A percentile compares a stretch with the other conserved stretches of the same genome.
phyloP scores from a whole-genome alignment of 345 rosid species.

The Citrus trifoliata region DNA sequence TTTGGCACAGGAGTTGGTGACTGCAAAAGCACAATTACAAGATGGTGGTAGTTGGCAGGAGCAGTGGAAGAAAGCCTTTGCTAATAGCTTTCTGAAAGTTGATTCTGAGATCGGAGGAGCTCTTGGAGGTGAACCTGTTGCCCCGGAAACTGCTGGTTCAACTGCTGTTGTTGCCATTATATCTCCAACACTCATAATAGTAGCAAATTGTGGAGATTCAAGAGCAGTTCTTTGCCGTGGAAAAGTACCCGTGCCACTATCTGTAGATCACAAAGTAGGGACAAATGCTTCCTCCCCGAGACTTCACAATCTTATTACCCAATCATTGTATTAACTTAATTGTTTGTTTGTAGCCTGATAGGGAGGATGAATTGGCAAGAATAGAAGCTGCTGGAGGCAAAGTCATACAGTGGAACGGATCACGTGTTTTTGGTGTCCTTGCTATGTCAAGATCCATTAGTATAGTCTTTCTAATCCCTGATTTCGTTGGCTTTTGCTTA shows the following conservation, averaged over 20 bases:
- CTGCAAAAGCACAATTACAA: conserved; percentile 26
- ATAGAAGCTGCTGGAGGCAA: conserved; percentile 82
- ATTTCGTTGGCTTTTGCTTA: neutral
- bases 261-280: conserved; percentile 73
- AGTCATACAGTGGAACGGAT: conserved; percentile 77
- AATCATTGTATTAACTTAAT: neutral
- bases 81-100: conserved; percentile 57
- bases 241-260: conserved; percentile 50
- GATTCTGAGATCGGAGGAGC: conserved; percentile 47
- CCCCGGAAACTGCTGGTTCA: conserved; percentile 78
- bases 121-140: conserved; percentile 22
- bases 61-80: conserved; percentile 56
- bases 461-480: conserved; percentile 7
- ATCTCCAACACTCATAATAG: conserved; percentile 53
- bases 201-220: conserved; percentile 81
- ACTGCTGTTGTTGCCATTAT: conserved; percentile 73
- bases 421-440: conserved; percentile 74
- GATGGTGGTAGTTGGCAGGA: conserved; percentile 41
- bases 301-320: neutral
- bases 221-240: conserved; percentile 76
- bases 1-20: conserved; percentile 60
- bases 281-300: neutral
- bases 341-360: conserved; percentile 57
- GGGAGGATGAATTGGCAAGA: conserved; percentile 72
- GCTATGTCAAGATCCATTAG: conserved; percentile 95